Evolutionary conservation across 495 filamentous ascomycete species (phyloP).

Genomic region (Aspergillus olivimuriae): DNA sequence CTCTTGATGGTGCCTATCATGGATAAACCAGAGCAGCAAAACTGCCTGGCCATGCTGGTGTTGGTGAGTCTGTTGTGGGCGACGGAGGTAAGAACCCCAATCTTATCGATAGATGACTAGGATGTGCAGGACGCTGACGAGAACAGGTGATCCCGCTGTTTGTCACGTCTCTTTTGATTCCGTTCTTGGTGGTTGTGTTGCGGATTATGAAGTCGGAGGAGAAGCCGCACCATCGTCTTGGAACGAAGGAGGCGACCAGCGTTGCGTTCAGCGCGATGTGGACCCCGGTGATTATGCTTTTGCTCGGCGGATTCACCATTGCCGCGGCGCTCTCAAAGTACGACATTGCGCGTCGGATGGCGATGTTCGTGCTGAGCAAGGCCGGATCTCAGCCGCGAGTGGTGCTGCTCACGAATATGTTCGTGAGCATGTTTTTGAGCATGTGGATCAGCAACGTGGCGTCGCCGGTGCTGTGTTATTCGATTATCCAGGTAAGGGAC

Average conservation of each 20-base stretch:
- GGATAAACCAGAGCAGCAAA: slow-evolving; percentile 82
- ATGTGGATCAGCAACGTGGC: slow-evolving; percentile 99
- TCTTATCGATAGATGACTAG: too few relatives aligned
- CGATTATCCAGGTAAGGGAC: slow-evolving; percentile 75
- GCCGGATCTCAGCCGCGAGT: slow-evolving; percentile 83
- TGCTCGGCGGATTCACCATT: slow-evolving; percentile 93
- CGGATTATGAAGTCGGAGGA: slow-evolving; percentile 73
- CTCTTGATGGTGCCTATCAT: slow-evolving; percentile 72
- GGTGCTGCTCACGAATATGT: slow-evolving; percentile 94
- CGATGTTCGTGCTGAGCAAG: slow-evolving; percentile 94
- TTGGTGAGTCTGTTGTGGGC: slow-evolving; percentile 96
- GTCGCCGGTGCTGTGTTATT: slow-evolving; percentile 96
- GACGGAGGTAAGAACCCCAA: slow-evolving; percentile 78
- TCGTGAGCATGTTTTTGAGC: slow-evolving; percentile 91
- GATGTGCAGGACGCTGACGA: too few relatives aligned
- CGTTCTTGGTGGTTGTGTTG: slow-evolving; percentile 85
- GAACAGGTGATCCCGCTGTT: slow-evolving; percentile 87
- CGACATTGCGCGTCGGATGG: slow-evolving; percentile 94
- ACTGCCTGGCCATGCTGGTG: slow-evolving; percentile 88
- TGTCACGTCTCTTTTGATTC: slow-evolving; percentile 89
- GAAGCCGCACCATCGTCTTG: slow-evolving; percentile 61
- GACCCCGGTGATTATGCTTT: slow-evolving; percentile 98
- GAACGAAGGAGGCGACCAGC: slow-evolving; percentile 65
- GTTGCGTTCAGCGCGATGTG: slow-evolving; percentile 95
- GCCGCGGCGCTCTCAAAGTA: slow-evolving; percentile 95